Percentiles rank a stretch among this genome's conserved stretches.
Evolutionary conservation across 306 rosid genomes (phyloP).

Genomic region (Trifolium fragiferum): DNA sequence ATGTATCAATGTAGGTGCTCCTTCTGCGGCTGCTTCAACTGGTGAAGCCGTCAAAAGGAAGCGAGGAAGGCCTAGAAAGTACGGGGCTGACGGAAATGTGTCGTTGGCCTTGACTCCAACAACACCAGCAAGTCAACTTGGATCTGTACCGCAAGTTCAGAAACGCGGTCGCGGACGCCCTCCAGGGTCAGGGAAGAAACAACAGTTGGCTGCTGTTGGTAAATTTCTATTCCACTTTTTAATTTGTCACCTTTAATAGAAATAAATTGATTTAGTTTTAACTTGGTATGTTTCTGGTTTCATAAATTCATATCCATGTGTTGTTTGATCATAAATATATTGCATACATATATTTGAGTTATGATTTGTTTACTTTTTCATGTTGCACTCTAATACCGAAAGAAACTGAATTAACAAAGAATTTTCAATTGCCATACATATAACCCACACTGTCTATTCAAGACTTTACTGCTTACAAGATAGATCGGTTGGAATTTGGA

Average conservation of each 20-base stretch:
- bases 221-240: slow-evolving; percentile 39
- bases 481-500: neutral
- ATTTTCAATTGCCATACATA: neutral
- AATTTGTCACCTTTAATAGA: neutral
- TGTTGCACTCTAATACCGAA: slow-evolving; percentile 20
- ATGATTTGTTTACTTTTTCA: slow-evolving; percentile 1
- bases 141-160: slow-evolving; percentile 51
- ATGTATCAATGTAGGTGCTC: slow-evolving; percentile 65
- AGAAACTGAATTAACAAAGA: slow-evolving; percentile 8
- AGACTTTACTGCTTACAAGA: slow-evolving; percentile 1
- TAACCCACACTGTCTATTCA: neutral
- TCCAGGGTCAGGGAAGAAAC: slow-evolving; percentile 91
- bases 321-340: neutral
- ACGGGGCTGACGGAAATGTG: slow-evolving; percentile 86
- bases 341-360: neutral
- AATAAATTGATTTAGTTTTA: slow-evolving; percentile 6
- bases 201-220: slow-evolving; percentile 87
- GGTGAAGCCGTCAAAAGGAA: slow-evolving; percentile 78
- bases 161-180: slow-evolving; percentile 96
- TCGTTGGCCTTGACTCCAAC: slow-evolving; percentile 84
- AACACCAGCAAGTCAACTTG: slow-evolving; percentile 60
- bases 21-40: slow-evolving; percentile 51
- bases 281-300: slow-evolving; percentile 18
- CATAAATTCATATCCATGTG: slow-evolving; percentile 12
- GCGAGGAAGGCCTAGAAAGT: slow-evolving; percentile 96